These are phyloP conservation scores for Choanephora cucurbitarum DNA, from an alignment of 371 early-diverging fungal genomes.

Conservation along the genomic window DNA sequence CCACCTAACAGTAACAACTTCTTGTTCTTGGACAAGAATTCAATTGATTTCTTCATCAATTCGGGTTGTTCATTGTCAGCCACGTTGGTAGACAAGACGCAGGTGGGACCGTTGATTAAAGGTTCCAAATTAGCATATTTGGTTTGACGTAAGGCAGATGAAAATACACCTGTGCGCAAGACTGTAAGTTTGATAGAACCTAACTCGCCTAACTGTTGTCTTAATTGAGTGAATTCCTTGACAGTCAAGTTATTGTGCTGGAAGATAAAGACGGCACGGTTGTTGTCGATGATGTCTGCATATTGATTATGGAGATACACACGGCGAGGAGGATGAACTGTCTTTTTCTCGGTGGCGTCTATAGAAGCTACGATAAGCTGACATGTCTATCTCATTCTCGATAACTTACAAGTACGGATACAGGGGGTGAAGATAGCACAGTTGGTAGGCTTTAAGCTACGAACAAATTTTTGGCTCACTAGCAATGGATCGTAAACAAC, in stretches of 20 bases:
- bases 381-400: too few relatives aligned
- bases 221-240: slow-evolving; percentile 57
- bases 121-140: slow-evolving; percentile 61
- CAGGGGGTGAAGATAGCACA: slow-evolving; percentile 19
- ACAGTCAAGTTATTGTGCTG: slow-evolving; percentile 74
- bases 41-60: slow-evolving; percentile 49
- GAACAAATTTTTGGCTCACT: slow-evolving; percentile 29
- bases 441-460: slow-evolving; percentile 28
- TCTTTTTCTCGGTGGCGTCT: slow-evolving; percentile 41
- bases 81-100: slow-evolving; percentile 54
- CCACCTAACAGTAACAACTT: slow-evolving; percentile 68
- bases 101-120: slow-evolving; percentile 57
- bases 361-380: slow-evolving; percentile 2
- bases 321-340: slow-evolving; percentile 48
- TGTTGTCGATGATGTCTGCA: slow-evolving; percentile 46
- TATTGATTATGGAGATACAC: slow-evolving; percentile 58
- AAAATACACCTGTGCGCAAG: slow-evolving; percentile 57
- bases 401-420: slow-evolving; percentile 22
- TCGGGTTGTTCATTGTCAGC: slow-evolving; percentile 39
- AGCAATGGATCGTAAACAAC: too few relatives aligned
- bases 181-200: slow-evolving; percentile 42
- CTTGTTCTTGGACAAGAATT: slow-evolving; percentile 57
- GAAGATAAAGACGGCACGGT: slow-evolving; percentile 61
- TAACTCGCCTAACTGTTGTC: slow-evolving; percentile 50
- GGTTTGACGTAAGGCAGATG: slow-evolving; percentile 54